phyloP scores from a whole-genome alignment of 805 yeast genomes.

The Lipomyces starkeyi region DNA sequence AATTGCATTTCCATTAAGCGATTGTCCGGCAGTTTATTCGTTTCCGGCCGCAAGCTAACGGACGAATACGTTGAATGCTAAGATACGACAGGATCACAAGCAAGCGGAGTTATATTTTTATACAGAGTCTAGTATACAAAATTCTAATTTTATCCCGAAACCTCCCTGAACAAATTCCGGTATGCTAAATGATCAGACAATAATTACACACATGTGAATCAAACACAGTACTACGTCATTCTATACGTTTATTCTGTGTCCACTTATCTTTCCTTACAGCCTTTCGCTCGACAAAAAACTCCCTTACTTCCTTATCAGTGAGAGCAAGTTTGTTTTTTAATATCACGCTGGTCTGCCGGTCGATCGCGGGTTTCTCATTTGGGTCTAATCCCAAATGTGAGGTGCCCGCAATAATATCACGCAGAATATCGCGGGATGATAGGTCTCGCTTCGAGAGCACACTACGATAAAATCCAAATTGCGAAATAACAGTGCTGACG shows the following conservation, averaged over 20 bases:
- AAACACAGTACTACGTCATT: too few relatives aligned
- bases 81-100: not conserved
- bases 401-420: constrained; percentile 1
- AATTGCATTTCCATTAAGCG: too few relatives aligned
- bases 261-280: not conserved
- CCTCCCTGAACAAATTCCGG: not conserved
- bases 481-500: not conserved
- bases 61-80: too few relatives aligned
- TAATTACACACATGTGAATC: not conserved
- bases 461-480: constrained; percentile 5
- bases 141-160: not conserved
- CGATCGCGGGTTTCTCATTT: constrained; percentile 1
- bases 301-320: not conserved
- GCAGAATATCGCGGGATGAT: not conserved
- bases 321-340: not conserved
- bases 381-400: constrained; percentile 3
- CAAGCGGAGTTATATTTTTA: not conserved
- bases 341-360: not conserved
- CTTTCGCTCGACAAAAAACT: not conserved
- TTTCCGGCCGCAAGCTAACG: too few relatives aligned
- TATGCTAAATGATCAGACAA: not conserved
- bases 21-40: too few relatives aligned
- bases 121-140: not conserved
- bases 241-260: not conserved
- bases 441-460: not conserved